Conservation (phyloP, 352 stramenopile genomes). For the Globisporangium splendens region DNA sequence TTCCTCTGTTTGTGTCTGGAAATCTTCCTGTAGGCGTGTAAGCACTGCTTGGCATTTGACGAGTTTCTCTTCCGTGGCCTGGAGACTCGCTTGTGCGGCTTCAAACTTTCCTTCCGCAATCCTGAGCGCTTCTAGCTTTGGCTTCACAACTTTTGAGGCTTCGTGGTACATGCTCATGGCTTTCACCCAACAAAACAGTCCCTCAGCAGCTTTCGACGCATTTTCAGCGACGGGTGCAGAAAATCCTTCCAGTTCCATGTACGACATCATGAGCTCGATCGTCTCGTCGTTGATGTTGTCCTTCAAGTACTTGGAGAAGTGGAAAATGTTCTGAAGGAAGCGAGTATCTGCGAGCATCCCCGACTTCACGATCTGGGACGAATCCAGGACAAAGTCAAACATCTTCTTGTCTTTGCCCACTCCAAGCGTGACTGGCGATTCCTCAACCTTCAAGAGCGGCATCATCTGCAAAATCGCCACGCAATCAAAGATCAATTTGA, state of each 20-base stretch:
- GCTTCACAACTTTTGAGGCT: slow-evolving; percentile 92
- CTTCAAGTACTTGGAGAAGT: slow-evolving; percentile 89
- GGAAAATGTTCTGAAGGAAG: slow-evolving; percentile 88
- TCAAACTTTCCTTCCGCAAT: slow-evolving; percentile 87
- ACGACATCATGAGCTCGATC: slow-evolving; percentile 90
- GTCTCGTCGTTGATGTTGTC: slow-evolving; percentile 93
- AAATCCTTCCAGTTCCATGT: slow-evolving; percentile 87
- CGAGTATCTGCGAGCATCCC: slow-evolving; percentile 87
- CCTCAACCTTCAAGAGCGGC: slow-evolving; percentile 71
- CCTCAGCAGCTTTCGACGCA: slow-evolving; percentile 88
- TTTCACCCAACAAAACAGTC: slow-evolving; percentile 87
- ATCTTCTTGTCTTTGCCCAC: slow-evolving; percentile 88
- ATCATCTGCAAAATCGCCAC: slow-evolving; percentile 87
- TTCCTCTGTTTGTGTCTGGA: slow-evolving; percentile 87
- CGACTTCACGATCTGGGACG: slow-evolving; percentile 77
- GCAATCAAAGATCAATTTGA: slow-evolving; percentile 93
- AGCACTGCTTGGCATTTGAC: slow-evolving; percentile 62
- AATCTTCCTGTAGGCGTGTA: slow-evolving; percentile 74
- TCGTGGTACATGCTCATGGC: slow-evolving; percentile 92
- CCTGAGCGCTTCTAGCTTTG: slow-evolving; percentile 89
- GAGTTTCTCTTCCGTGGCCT: slow-evolving; percentile 68
- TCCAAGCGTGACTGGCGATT: slow-evolving; percentile 49
- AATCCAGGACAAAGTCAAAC: slow-evolving; percentile 82
- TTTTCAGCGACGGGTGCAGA: slow-evolving; percentile 78
- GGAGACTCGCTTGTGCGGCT: slow-evolving; percentile 70